Percentiles rank a stretch among this genome's conserved stretches.
These are phyloP conservation scores for Discostella stelligeroides DNA, from an alignment of 108 stramenopile genomes.

Conservation along the genomic window DNA sequence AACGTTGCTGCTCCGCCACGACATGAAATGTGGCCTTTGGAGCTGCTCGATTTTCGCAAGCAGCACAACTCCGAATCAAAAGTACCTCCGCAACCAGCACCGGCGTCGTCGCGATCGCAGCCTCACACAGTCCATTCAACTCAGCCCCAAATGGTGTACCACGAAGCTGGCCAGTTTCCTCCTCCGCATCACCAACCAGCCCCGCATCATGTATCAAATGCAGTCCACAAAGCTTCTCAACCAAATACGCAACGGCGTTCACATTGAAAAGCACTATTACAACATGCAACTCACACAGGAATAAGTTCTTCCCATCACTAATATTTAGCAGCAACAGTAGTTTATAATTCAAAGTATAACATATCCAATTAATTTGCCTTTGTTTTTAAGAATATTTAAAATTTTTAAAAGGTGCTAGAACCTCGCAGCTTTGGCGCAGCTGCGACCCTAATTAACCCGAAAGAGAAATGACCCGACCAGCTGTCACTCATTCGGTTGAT, in stretches of 20 bases:
- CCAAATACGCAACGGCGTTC: slow-evolving; percentile 6
- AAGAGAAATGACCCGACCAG: neutral
- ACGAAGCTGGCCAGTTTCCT: slow-evolving; percentile 4
- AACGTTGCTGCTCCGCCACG: slow-evolving; percentile 48
- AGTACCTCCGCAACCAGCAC: slow-evolving; percentile 11
- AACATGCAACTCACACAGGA: neutral
- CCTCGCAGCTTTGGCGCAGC: neutral
- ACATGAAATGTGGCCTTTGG: slow-evolving; percentile 83
- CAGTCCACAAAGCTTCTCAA: neutral
- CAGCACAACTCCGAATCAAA: slow-evolving; percentile 44
- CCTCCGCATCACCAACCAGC: slow-evolving; percentile 14
- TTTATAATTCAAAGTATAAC: neutral
- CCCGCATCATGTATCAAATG: slow-evolving; percentile 9
- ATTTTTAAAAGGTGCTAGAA: too few relatives aligned
- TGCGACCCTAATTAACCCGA: neutral
- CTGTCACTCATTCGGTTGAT: neutral
- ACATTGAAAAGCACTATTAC: neutral
- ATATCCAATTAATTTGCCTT: too few relatives aligned
- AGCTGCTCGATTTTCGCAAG: slow-evolving; percentile 68
- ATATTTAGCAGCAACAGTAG: neutral
- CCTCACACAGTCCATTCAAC: slow-evolving; percentile 7
- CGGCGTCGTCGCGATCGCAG: slow-evolving; percentile 9
- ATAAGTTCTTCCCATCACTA: too few relatives aligned
- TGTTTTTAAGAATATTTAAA: too few relatives aligned
- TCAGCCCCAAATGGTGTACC: slow-evolving; percentile 12